Evolutionary conservation across 139 green algal species (phyloP), one percentile per base, ranked within the genome.

Genomic region (Asterochloris erici): DNA sequence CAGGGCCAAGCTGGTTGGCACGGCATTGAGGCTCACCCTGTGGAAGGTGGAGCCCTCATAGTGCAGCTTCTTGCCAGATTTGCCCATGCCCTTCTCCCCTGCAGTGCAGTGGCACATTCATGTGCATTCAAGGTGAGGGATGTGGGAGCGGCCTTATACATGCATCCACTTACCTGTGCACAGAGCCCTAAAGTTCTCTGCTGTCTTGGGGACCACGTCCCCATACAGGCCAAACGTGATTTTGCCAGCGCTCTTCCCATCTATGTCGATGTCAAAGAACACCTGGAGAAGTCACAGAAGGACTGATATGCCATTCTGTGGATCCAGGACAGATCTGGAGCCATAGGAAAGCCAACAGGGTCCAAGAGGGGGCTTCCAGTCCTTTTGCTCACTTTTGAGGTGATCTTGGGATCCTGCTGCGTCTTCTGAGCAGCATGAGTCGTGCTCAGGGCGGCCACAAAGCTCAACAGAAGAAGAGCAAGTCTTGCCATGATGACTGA

Each of bases 151-250:
- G 26, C 24, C 23, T 14, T 12, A 79, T 62, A 23, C 63, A 63
- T 47, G 21, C n/a, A 79, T 28, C 24, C 69, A 16, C 64, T 78
- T 68, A 79, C 89, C 87, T 78, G 88, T 91, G 83, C 90, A 90
- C 38, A 91, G 76, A 14, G 89, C 89, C n/a, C 90, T 74, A 87
- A 97, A 98, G 83, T 98, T 98, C 83, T 96, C 94, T 11, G 87
- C 90, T 14, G 94, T 98, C 82, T 96, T 96, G 64, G 93, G 93
- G 14, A 96, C 94, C 0, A 83, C 84, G 14, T 97, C 93, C 60
- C 94, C 92, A 82, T 92, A 97, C 71, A 97, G 80, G 26, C 94
- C 93, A 79, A 97, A 93, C n/a, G 96, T 93, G 27, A 98, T 92
- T 84, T 78, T 78, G 90, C 91, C 92, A 27, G 84, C 91, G 13